phyloP scores from a whole-genome alignment of 768 basidiomycete genomes.

The Phylloporus sp. region DNA sequence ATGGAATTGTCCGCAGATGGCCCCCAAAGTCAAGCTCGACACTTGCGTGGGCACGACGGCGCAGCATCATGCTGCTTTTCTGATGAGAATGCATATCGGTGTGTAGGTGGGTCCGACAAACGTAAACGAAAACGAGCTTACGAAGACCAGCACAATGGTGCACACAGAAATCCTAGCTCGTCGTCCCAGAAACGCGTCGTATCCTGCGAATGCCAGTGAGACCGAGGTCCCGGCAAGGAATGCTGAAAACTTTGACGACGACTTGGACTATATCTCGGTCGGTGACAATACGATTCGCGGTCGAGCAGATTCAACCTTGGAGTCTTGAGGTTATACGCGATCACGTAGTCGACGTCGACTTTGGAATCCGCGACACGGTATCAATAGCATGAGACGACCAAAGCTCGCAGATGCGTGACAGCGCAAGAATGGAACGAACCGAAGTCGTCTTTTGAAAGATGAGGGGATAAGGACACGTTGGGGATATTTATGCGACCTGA shows the following conservation, averaged over 20 bases:
- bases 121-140: background rate
- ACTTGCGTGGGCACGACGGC: too few species aligned
- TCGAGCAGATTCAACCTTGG: too few species aligned
- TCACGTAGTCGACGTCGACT: background rate
- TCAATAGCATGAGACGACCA: constrained; percentile 7
- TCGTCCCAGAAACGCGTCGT: background rate
- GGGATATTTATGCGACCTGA: constrained; percentile 17
- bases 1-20: background rate
- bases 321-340: background rate
- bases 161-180: background rate
- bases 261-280: background rate
- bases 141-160: background rate
- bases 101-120: background rate
- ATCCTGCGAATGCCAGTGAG: too few species aligned
- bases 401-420: constrained; percentile 4
- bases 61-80: too few species aligned
- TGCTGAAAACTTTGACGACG: too few species aligned
- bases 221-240: background rate
- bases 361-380: constrained; percentile 5
- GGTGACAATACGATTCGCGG: background rate
- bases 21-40: background rate
- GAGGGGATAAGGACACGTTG: constrained; percentile 3
- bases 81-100: background rate
- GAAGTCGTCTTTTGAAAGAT: constrained; percentile 10
- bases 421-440: constrained; percentile 11